Evolutionary conservation across 2,329 filamentous ascomycete genomes (phyloP), one percentile per base, ranked within the genome.

Genomic region (Microdochium nivale): DNA sequence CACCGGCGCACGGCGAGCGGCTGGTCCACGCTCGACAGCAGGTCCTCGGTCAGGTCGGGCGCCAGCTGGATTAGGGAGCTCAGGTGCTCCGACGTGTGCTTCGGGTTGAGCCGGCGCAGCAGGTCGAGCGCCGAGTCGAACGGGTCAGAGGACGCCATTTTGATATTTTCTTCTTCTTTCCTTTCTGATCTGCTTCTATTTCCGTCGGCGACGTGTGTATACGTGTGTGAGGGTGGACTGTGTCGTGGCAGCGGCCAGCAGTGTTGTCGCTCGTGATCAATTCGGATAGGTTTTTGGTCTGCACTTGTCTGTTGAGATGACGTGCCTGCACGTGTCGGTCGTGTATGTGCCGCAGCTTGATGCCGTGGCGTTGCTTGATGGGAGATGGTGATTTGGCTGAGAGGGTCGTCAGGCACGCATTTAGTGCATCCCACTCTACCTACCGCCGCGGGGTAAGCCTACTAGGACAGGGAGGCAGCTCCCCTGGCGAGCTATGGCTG

Each of bases 1-100:
- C 94, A 97, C 59, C 88, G 87, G 62, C 87, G 85, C 56, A 95
- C 81, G 54, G 87, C 84, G 52, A 99, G 85, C 24, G 94, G 94
- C 70, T 97, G 92, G 72, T 99, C 94, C 61, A 99, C 94, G 24
- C 92, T 96, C 59, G 92, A 94, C 58, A 99, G 89, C 44, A 99
- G 89, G 69, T 99, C 94, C 78, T 99, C 94, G 64, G 92, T 94
- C 54, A 99, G 85, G 61, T 92, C 86, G 16, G 94, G 94, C 46
- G 90, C 87, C 57, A 99, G 86, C 52, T 80, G 77, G 71, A 96
- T 94, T 67, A 99, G 90, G 64, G 85, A 80, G 71, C 88, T 86
- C 63, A 99, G 87, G 75, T 99, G 95, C 55, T 81, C 72, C 64
- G 90, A 80, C 51, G 92, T 96, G 72, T 94, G 83, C 69, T 95